Evolutionary conservation across 1,284 basidiomycete species (phyloP), one percentile per base, ranked within the genome.

Genomic region (Cryptococcus wingfieldii): DNA sequence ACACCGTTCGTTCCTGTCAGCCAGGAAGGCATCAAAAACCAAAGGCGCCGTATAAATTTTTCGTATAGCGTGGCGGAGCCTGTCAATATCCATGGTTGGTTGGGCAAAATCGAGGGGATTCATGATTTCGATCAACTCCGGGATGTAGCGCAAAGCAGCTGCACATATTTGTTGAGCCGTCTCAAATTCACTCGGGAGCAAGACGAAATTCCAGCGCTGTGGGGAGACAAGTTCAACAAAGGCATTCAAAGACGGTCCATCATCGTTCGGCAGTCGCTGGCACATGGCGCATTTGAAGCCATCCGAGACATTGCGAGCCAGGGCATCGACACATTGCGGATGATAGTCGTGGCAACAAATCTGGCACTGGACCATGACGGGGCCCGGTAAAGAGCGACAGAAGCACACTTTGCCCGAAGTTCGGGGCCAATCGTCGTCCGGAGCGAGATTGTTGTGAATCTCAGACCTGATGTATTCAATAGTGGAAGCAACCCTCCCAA

Each of bases 231-330:
- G 51, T 3, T 27, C 16, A 0, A 60, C 58, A 34, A 73, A 54
- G 6, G 49, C 54, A 41, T 68, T 45, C 31, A 71, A 44, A 9
- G 65, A 66, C 7, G 70, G 65, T n/a, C 66, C 62, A 50, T 68
- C 58, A 47, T 68, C 64, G 27, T 60, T 59, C 19, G 63, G 58
- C 3, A 65, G 46, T 14, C 62, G 54, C n/a, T 58, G 52, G 58
- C 75, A 77, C 65, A 74, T 71, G 41, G 63, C 60, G 50, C 75
- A 77, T 45, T 61, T 59, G 59, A 69, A 74, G 25, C 58, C 58
- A 19, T 61, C 44, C 3, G 51, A 18, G 2, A 61, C 60, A 6
- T 64, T 50, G 48, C 65, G 69, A 19, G 62, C 57, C 1, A 53
- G 39, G 16, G 70, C 47, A 8, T 61, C 62, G 10, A 73, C 64